Base-by-base conservation (phyloP, 805 yeast genomes). In the Sugiyamaella mastotermitis region DNA sequence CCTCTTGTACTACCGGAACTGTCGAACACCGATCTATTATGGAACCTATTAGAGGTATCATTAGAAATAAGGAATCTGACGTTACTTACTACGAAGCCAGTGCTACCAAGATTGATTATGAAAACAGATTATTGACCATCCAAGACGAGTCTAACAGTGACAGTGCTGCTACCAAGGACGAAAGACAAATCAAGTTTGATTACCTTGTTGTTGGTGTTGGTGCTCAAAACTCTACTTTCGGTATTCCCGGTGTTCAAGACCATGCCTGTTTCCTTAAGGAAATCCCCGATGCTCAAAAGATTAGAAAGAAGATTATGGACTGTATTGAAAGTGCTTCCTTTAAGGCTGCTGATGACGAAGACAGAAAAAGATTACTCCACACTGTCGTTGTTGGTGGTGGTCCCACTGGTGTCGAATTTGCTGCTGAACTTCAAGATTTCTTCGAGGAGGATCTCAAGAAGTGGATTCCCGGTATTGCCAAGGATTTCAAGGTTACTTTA, bases 341-440 rank as follows among this genome's bases (percentile, higher is more conserved):
- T 41, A 74, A 73, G 51, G 79, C 68, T 38, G 45, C 56, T 23
- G 75, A 72, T 45, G 84, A 77, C 50, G 78, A 79, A 15, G 94
- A 84, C 60, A 78, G 97, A 65, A 75, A 78, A 65, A 77, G 95
- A 61, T 72, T 90, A 53, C 73, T 88, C 59, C 82, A 80, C 46
- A 80, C 87, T 53, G 90, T 90, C 46, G 94, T 90, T 46, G 94
- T 92, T 51, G 97, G 97, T 56, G 97, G 97, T 65, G 97, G 97
- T 48, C 97, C 97, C 60, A 88, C 97, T 31, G 97, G 97, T 68
- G 96, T 88, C 46, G 47, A 43, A 31, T 83, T 87, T 54, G 96
- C 97, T 50, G 97, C 95, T 56, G 97, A 90, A 66, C 68, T 88
- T 53, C 94, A 83, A 66, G 97, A 88, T 64, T 90, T 84, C 65